Evolutionary conservation across 371 early-diverging fungal species (phyloP).

Genomic region (Haplosporangium sp.): DNA sequence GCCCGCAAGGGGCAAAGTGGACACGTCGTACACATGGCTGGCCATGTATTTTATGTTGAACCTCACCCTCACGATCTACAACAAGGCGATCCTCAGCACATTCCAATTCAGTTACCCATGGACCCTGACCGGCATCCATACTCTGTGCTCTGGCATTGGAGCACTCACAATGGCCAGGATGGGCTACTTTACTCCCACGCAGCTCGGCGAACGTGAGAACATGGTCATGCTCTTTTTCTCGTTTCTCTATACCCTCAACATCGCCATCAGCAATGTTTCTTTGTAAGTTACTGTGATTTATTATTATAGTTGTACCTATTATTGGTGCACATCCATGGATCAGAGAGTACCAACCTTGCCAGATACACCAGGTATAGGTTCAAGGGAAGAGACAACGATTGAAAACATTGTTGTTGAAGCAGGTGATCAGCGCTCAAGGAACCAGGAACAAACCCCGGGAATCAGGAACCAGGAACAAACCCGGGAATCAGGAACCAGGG

Average conservation of each 20-base stretch:
- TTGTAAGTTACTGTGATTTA: slow-evolving; percentile 63
- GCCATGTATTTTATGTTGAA: slow-evolving; percentile 79
- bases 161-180: slow-evolving; percentile 60
- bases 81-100: slow-evolving; percentile 83
- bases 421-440: not conserved
- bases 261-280: slow-evolving; percentile 88
- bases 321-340: too few species aligned
- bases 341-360: too few species aligned
- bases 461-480: not conserved
- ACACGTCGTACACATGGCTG: slow-evolving; percentile 67
- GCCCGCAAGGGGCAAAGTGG: slow-evolving; percentile 18
- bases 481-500: too few species aligned
- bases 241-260: slow-evolving; percentile 89
- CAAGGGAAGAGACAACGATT: too few species aligned
- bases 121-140: slow-evolving; percentile 89
- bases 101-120: slow-evolving; percentile 86
- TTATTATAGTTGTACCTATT: too few species aligned
- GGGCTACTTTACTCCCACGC: slow-evolving; percentile 71
- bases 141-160: slow-evolving; percentile 76
- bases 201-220: slow-evolving; percentile 69
- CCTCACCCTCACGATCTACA: slow-evolving; percentile 85
- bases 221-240: slow-evolving; percentile 83
- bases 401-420: too few species aligned
- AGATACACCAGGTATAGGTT: too few species aligned
- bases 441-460: not conserved